phyloP scores from a whole-genome alignment of 768 basidiomycete species.

The Suillus weaverae region DNA sequence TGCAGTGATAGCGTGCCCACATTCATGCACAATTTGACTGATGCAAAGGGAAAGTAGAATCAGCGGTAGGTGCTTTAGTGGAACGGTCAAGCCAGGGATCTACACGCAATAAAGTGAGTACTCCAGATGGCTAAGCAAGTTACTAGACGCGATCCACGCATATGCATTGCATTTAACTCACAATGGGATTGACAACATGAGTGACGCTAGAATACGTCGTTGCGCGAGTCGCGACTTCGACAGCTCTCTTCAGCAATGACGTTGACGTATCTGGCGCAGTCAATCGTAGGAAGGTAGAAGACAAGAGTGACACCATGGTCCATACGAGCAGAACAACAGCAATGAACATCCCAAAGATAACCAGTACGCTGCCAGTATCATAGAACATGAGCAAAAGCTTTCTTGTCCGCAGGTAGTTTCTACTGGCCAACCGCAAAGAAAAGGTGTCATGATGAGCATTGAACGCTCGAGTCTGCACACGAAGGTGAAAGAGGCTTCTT shows the following conservation, averaged over 20 bases:
- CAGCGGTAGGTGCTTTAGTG: slow-evolving; percentile 66
- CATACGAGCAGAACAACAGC: slow-evolving; percentile 41
- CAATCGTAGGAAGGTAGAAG: slow-evolving; percentile 13
- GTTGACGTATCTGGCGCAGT: slow-evolving; percentile 3
- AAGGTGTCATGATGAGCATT: slow-evolving; percentile 52
- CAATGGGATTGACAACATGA: slow-evolving; percentile 30
- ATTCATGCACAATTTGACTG: slow-evolving; percentile 75
- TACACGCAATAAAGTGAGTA: slow-evolving; percentile 25
- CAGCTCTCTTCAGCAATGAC: background rate
- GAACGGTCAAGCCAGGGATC: slow-evolving; percentile 85
- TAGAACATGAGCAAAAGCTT: slow-evolving; percentile 42
- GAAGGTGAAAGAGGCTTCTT: slow-evolving; percentile 28
- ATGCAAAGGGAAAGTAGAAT: slow-evolving; percentile 61
- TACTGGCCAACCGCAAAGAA: slow-evolving; percentile 33
- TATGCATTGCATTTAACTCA: slow-evolving; percentile 20
- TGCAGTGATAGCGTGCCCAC: slow-evolving; percentile 76
- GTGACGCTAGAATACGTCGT: slow-evolving; percentile 2
- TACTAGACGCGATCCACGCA: slow-evolving; percentile 4
- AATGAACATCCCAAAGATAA: slow-evolving; percentile 48
- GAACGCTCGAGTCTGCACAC: slow-evolving; percentile 49
- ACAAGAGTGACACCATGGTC: slow-evolving; percentile 28
- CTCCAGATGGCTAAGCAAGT: background rate
- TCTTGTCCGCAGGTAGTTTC: slow-evolving; percentile 27
- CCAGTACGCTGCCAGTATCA: slow-evolving; percentile 47
- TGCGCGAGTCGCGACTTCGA: background rate